Percentiles rank a stretch among this genome's conserved stretches.
Conservation (phyloP, 1,284 basidiomycete genomes). For the Moesziomyces sp. region DNA sequence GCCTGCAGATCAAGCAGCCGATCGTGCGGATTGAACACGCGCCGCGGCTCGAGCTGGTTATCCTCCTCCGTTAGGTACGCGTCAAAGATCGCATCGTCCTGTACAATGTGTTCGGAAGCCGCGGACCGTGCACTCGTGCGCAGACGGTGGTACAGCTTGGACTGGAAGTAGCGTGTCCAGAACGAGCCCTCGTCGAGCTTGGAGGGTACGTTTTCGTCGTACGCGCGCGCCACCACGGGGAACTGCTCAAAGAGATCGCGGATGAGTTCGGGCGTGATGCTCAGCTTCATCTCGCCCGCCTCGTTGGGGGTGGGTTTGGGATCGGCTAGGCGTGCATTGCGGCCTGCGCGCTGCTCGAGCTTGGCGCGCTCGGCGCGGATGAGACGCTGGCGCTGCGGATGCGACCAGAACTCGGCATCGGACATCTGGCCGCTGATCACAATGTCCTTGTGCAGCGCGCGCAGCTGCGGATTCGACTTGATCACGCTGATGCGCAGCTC, state of each 20-base stretch:
- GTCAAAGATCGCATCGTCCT: conserved; percentile 94
- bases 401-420: conserved; percentile 66
- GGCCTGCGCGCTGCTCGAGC: conserved; percentile 57
- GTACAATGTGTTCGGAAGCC: conserved; percentile 83
- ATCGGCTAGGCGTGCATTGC: conserved; percentile 64
- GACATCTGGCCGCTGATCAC: conserved; percentile 53
- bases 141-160: conserved; percentile 91
- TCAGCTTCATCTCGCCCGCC: conserved; percentile 77
- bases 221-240: conserved; percentile 90
- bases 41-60: conserved; percentile 85
- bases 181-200: conserved; percentile 90
- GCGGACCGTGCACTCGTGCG: conserved; percentile 89
- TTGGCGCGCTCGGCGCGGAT: conserved; percentile 58
- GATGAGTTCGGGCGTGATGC: conserved; percentile 90
- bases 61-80: conserved; percentile 93
- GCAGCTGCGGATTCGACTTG: conserved; percentile 53
- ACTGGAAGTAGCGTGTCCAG: conserved; percentile 96
- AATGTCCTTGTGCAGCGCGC: conserved; percentile 62
- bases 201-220: conserved; percentile 88
- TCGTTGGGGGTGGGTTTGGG: conserved; percentile 61
- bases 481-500: conserved; percentile 61
- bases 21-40: conserved; percentile 77
- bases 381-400: conserved; percentile 60
- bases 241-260: conserved; percentile 98
- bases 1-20: conserved; percentile 86